Percentiles rank a stretch among this genome's conserved stretches.
phyloP scores from a whole-genome alignment of 225 moss, liverwort and hornwort genomes.

The Sphagnum contortum region DNA sequence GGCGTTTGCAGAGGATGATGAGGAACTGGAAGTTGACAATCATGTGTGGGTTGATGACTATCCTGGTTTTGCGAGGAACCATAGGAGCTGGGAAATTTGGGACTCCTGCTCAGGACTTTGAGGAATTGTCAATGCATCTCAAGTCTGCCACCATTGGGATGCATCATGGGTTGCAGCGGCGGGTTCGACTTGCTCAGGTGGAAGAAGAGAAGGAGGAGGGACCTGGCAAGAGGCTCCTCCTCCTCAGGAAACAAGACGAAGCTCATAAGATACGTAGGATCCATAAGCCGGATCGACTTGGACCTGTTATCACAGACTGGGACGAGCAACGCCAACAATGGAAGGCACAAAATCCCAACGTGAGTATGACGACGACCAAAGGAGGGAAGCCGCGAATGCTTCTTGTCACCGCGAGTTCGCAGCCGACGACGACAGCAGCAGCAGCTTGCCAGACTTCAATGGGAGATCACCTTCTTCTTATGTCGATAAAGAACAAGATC shows the following conservation, averaged over 20 bases:
- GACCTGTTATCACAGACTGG: slow-evolving; percentile 18
- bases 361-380: slow-evolving; percentile 11
- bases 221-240: neutral
- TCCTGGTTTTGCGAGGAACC: too few relatives aligned
- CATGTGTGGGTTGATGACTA: too few relatives aligned
- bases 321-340: slow-evolving; percentile 22
- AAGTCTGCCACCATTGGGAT: too few relatives aligned
- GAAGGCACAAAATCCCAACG: slow-evolving; percentile 11
- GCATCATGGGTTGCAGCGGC: too few relatives aligned
- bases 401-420: slow-evolving; percentile 34
- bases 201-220: too few relatives aligned
- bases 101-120: too few relatives aligned
- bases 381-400: slow-evolving; percentile 15
- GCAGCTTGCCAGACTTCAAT: slow-evolving; percentile 28
- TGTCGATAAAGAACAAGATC: slow-evolving; percentile 38
- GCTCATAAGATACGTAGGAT: neutral
- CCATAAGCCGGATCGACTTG: slow-evolving; percentile 14
- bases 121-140: too few relatives aligned
- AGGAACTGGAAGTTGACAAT: too few relatives aligned
- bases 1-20: too few relatives aligned
- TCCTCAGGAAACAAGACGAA: slow-evolving; percentile 2
- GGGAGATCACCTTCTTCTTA: slow-evolving; percentile 34
- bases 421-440: slow-evolving; percentile 6
- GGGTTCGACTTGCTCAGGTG: too few relatives aligned
- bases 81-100: too few relatives aligned